Percentiles rank a stretch among this genome's conserved stretches.
Evolutionary conservation across 176 grass and related monocot species (phyloP).

Genomic region (Leersia perrieri): DNA sequence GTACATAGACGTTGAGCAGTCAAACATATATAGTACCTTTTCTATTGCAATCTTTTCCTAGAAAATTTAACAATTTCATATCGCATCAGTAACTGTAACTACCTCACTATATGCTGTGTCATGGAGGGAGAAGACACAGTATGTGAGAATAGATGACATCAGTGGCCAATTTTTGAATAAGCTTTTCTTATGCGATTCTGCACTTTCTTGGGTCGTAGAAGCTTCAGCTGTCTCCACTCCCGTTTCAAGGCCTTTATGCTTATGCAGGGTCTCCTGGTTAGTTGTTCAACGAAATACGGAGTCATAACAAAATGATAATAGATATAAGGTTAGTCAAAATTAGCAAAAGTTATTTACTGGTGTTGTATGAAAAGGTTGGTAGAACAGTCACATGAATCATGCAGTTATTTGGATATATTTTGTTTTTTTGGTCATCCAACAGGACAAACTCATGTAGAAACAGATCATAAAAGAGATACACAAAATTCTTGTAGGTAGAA

Average conservation of each 20-base stretch:
- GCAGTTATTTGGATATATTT: not conserved
- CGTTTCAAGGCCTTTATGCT: conserved; percentile 42
- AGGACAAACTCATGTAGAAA: not conserved
- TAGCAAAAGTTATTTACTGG: not conserved
- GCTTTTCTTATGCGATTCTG: conserved; percentile 46
- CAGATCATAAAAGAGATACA: not conserved
- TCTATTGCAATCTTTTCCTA: too few relatives aligned
- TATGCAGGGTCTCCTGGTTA: conserved; percentile 80
- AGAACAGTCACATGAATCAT: not conserved
- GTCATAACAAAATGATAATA: not conserved
- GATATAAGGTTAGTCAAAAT: not conserved
- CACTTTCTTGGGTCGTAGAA: conserved; percentile 20
- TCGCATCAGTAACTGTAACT: not conserved
- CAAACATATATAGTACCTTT: too few relatives aligned
- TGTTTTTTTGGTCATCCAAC: not conserved
- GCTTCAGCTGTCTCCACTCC: conserved; percentile 29
- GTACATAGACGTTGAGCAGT: not conserved
- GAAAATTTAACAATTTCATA: not conserved
- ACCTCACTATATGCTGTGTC: conserved; percentile 93
- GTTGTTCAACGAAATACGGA: not conserved
- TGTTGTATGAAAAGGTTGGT: not conserved
- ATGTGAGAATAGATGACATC: conserved; percentile 85
- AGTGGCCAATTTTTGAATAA: conserved; percentile 94
- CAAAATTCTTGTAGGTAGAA: not conserved
- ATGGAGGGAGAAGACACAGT: conserved; percentile 82